Conservation (phyloP, 169 alveolate species). For the Plasmodium vivax region DNA sequence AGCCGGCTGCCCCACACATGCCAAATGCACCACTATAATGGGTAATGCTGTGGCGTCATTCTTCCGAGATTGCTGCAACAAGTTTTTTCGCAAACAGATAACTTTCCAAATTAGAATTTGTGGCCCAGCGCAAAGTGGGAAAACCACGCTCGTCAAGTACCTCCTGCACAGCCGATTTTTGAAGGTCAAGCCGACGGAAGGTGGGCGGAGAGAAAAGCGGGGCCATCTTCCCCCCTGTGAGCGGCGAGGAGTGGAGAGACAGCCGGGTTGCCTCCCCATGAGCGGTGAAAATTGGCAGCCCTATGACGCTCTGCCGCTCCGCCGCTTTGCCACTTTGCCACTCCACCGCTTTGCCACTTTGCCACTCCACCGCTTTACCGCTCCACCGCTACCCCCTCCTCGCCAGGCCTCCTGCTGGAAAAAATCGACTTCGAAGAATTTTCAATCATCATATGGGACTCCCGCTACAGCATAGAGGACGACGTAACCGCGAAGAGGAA, state of each 20-base stretch:
- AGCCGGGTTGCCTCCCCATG: neutral
- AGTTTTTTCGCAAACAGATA: slow-evolving; percentile 32
- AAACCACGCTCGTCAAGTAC: slow-evolving; percentile 58
- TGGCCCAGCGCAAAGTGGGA: slow-evolving; percentile 75
- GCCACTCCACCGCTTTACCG: neutral
- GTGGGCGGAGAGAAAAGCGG: neutral
- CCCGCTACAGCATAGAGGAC: slow-evolving; percentile 47
- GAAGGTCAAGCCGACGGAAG: slow-evolving; percentile 74
- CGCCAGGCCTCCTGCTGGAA: slow-evolving; percentile 46
- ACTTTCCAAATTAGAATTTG: slow-evolving; percentile 66
- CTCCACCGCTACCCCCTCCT: neutral
- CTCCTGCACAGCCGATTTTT: slow-evolving; percentile 37
- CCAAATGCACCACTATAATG: slow-evolving; percentile 17
- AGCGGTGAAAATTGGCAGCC: neutral
- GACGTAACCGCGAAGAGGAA: slow-evolving; percentile 17
- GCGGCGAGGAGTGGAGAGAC: neutral
- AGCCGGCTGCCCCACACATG: neutral
- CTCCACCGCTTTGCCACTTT: too few species aligned
- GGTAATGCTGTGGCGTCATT: slow-evolving; percentile 24
- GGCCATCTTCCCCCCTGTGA: neutral
- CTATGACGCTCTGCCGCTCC: neutral
- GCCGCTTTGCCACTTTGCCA: neutral
- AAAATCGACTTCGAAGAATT: slow-evolving; percentile 68
- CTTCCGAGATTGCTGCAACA: slow-evolving; percentile 55
- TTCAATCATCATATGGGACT: slow-evolving; percentile 65